These are phyloP conservation scores for Periconia sp. DNA, from an alignment of 2,329 filamentous ascomycete genomes.

Conservation along the genomic window DNA sequence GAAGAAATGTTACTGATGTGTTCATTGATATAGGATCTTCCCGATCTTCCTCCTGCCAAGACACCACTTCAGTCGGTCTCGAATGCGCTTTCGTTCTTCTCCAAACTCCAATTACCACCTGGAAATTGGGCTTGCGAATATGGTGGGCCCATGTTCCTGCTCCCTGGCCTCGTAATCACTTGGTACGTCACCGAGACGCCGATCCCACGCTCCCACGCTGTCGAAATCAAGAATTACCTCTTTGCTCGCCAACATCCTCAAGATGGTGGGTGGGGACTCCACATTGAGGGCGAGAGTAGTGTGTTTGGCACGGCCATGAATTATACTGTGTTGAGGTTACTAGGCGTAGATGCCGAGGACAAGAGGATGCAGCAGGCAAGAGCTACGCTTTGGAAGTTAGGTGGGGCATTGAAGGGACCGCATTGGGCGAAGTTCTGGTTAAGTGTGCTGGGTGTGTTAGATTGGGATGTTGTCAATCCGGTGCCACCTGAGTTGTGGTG, in stretches of 20 bases:
- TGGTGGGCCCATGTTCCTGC: slow-evolving; percentile 93
- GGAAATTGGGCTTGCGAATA: slow-evolving; percentile 99
- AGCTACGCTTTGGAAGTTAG: slow-evolving; percentile 79
- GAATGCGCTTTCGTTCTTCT: slow-evolving; percentile 89
- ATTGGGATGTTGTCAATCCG: slow-evolving; percentile 94
- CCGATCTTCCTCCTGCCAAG: slow-evolving; percentile 71
- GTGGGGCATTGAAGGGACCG: slow-evolving; percentile 81
- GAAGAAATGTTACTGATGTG: slow-evolving; percentile 1
- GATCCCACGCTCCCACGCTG: slow-evolving; percentile 78
- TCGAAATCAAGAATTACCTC: slow-evolving; percentile 91
- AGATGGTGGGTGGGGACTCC: slow-evolving; percentile 96
- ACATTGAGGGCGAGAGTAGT: slow-evolving; percentile 91
- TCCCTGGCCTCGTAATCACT: slow-evolving; percentile 82
- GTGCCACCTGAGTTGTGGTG: slow-evolving; percentile 91
- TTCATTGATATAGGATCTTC: slow-evolving; percentile 66
- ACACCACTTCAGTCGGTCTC: slow-evolving; percentile 77
- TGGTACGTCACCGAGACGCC: slow-evolving; percentile 91
- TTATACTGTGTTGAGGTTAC: slow-evolving; percentile 78
- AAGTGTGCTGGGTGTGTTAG: slow-evolving; percentile 77
- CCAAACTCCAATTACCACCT: slow-evolving; percentile 82
- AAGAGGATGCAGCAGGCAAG: slow-evolving; percentile 85
- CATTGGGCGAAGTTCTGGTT: slow-evolving; percentile 99
- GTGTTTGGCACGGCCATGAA: slow-evolving; percentile 91
- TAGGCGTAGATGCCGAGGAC: slow-evolving; percentile 85
- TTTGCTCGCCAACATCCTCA: slow-evolving; percentile 82